These are phyloP conservation scores for Suillus hirtellus DNA, from an alignment of 768 basidiomycete species.

Conservation along the genomic window DNA sequence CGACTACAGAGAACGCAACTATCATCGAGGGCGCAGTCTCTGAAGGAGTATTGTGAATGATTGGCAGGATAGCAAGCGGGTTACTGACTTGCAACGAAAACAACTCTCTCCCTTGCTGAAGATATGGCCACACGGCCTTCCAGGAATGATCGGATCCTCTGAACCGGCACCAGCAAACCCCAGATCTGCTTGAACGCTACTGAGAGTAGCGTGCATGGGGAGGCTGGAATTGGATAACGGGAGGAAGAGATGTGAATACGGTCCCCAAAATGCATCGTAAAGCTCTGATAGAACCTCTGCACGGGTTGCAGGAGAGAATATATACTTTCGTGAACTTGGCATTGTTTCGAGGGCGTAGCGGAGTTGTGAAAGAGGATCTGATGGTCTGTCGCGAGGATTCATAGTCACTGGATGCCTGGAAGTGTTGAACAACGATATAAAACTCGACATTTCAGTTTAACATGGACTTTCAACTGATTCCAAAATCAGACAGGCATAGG, in stretches of 20 bases:
- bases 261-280: slow-evolving; percentile 82
- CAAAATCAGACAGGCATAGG: not conserved
- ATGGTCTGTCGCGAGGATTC: slow-evolving; percentile 54
- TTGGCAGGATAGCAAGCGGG: slow-evolving; percentile 1
- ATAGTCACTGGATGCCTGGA: slow-evolving; percentile 55
- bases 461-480: not conserved
- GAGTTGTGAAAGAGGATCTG: slow-evolving; percentile 70
- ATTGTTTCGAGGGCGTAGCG: slow-evolving; percentile 78
- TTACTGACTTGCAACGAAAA: slow-evolving; percentile 88
- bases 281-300: slow-evolving; percentile 81
- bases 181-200: slow-evolving; percentile 65
- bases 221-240: slow-evolving; percentile 62
- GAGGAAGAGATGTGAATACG: slow-evolving; percentile 70
- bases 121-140: slow-evolving; percentile 78
- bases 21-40: slow-evolving; percentile 89
- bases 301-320: slow-evolving; percentile 71
- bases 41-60: slow-evolving; percentile 31
- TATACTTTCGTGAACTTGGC: slow-evolving; percentile 77
- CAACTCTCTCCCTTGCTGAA: slow-evolving; percentile 92
- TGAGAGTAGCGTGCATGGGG: slow-evolving; percentile 62
- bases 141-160: slow-evolving; percentile 61
- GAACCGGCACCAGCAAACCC: slow-evolving; percentile 60
- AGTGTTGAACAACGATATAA: slow-evolving; percentile 41
- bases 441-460: slow-evolving; percentile 6
- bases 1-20: slow-evolving; percentile 87